phyloP scores from a whole-genome alignment of 176 grass and related monocot genomes.

The Tillandsia fasciculata region DNA sequence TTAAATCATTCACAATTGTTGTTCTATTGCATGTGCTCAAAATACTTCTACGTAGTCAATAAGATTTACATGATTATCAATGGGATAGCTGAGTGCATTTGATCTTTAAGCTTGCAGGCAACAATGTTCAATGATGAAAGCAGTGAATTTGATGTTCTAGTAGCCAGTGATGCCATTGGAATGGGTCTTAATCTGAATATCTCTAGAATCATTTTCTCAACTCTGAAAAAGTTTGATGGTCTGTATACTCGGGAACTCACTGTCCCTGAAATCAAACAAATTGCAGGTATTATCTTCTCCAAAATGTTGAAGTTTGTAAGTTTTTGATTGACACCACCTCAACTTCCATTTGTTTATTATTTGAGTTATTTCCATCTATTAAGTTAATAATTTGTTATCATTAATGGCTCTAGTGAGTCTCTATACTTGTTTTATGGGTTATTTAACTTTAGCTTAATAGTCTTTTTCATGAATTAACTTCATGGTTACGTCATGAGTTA shows the following conservation, averaged over 20 bases:
- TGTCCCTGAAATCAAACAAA: conserved; percentile 85
- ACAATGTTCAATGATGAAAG: conserved; percentile 94
- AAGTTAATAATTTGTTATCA: no score
- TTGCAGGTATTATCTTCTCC: conserved; percentile 65
- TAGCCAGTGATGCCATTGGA: conserved; percentile 94
- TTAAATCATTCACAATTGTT: not conserved
- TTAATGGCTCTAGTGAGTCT: no score
- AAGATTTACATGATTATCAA: no score
- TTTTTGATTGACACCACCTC: not conserved
- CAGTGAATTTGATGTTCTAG: conserved; percentile 83
- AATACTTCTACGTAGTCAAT: no score
- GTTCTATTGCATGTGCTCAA: no score
- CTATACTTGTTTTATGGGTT: not conserved
- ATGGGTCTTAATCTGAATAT: conserved; percentile 99
- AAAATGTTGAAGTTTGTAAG: conserved; percentile 13
- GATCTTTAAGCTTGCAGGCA: conserved; percentile 44
- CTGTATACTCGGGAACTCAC: conserved; percentile 46
- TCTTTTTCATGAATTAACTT: not conserved
- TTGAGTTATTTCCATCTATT: no score
- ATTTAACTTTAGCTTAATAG: not conserved
- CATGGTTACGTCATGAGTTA: no score
- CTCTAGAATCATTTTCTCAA: conserved; percentile 95
- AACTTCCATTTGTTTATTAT: no score
- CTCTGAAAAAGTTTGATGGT: conserved; percentile 85
- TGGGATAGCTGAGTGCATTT: conserved; percentile 16